A percentile compares a stretch with the other conserved stretches of the same genome.
Evolutionary conservation across 108 stramenopile genomes (phyloP).

Genomic region (Fragilariopsis cylindrus): DNA sequence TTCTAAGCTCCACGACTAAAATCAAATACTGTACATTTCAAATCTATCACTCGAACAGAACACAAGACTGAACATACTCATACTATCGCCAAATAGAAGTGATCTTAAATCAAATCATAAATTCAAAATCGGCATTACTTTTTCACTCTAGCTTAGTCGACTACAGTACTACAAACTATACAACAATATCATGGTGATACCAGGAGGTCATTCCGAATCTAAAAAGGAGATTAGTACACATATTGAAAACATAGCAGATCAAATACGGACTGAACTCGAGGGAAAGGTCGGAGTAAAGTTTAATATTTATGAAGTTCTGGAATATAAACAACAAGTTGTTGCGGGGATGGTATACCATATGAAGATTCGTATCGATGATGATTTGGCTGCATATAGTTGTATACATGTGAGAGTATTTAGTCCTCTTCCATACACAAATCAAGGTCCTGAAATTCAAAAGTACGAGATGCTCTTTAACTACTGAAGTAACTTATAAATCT

Average conservation of each 20-base stretch:
- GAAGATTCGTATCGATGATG: neutral
- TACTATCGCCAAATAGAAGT: too few species aligned
- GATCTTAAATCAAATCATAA: too few species aligned
- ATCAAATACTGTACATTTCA: too few species aligned
- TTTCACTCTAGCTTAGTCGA: too few species aligned
- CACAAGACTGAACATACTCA: too few species aligned
- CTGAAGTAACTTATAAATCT: too few species aligned
- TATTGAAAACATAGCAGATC: neutral
- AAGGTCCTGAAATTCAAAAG: neutral
- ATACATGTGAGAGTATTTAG: slow-evolving; percentile 2
- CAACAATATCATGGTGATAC: neutral
- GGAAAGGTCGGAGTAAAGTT: neutral
- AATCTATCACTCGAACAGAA: too few species aligned
- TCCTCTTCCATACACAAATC: neutral
- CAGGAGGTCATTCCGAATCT: slow-evolving; percentile 7
- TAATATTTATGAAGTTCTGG: neutral
- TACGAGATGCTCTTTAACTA: neutral
- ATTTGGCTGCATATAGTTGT: neutral
- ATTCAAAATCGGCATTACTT: too few species aligned
- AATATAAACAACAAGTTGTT: slow-evolving; percentile 4
- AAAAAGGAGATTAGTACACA: neutral
- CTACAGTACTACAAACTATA: too few species aligned
- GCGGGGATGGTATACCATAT: slow-evolving; percentile 14
- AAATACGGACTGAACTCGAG: neutral
- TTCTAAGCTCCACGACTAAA: too few species aligned